phyloP scores from a whole-genome alignment of 768 basidiomycete genomes.

The Tremella fuciformis region DNA sequence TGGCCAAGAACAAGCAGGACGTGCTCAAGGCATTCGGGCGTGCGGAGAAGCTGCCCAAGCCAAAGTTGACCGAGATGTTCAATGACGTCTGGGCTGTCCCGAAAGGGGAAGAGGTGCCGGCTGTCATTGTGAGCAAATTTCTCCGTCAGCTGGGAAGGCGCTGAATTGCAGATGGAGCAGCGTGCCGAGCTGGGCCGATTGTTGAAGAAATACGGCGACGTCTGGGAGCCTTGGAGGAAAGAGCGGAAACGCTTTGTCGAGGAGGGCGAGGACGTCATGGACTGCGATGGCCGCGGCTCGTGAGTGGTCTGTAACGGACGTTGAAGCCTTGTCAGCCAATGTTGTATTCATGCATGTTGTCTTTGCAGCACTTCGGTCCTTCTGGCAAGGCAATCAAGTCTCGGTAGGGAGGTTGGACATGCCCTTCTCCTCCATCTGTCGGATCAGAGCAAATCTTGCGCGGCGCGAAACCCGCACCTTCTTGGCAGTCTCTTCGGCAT shows the following conservation, averaged over 20 bases:
- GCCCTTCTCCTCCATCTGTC: constrained; percentile 42
- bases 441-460: constrained; percentile 5
- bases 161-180: constrained; percentile 67
- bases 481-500: constrained; percentile 36
- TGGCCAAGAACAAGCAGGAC: constrained; percentile 65
- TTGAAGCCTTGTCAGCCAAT: neutral
- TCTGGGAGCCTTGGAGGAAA: constrained; percentile 79
- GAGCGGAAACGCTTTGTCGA: constrained; percentile 58
- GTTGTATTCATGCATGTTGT: constrained; percentile 6
- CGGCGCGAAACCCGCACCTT: constrained; percentile 22
- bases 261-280: constrained; percentile 48
- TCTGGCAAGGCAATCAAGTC: constrained; percentile 14
- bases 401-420: constrained; percentile 38
- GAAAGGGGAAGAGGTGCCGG: constrained; percentile 58
- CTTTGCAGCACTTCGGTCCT: neutral
- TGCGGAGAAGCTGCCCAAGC: constrained; percentile 67
- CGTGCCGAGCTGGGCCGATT: constrained; percentile 70
- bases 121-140: constrained; percentile 36
- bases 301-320: constrained; percentile 10
- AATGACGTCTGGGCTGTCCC: constrained; percentile 71
- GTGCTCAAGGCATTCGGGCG: constrained; percentile 75
- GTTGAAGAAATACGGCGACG: constrained; percentile 78
- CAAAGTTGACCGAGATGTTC: constrained; percentile 75
- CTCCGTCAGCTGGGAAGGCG: neutral
- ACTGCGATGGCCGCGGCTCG: constrained; percentile 39